Base-by-base conservation (phyloP, 2,329 filamentous ascomycete species). In the Pseudocercospora ulei region DNA sequence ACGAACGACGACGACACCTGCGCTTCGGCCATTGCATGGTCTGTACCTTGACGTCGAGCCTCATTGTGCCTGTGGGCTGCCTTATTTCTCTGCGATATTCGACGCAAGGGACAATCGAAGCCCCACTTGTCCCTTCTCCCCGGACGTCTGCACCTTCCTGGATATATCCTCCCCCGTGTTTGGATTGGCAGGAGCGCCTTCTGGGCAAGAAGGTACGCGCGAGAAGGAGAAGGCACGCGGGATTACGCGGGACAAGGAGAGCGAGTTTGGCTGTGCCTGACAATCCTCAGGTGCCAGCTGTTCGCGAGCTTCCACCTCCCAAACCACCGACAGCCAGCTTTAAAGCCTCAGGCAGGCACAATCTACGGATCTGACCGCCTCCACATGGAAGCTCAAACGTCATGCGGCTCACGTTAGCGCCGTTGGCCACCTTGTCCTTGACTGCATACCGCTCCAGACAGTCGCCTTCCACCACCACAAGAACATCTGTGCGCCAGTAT, bases 11-110 rank as follows among this genome's bases (percentile, higher is more conserved):
- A 25, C 29, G 22, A 33, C 18, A 14, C 7, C 16, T 19, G 17
- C 7, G 17, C 28, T 16, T 31, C 28, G 3, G 28, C 28, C 28
- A 31, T 31, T 1, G 11, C 30, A 28, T 28, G 7, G 16, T 22
- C 24, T 36, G 19, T 61, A 75, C 72, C 70, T 75, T 75, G 30
- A 76, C 66, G 58, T 76, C 72, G 56, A 76, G 66, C 55, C 69
- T 70, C 72, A 76, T 76, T 40, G 29, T 59, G 49, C 38, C 46
- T 41, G 49, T 45, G 44, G 34, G 41, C 47, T 48, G 48, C 11
- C 28, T 19, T 14, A n/a, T 2, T 11, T 5, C 19, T 22, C 29
- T 19, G 16, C 9, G 12, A 8, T 12, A 8, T 8, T 22, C 9
- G 30, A 33, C 18, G 30, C 30, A 33, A 33, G 30, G 30, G 30